These are phyloP conservation scores for Lolium multiflorum DNA, from an alignment of 176 grass and related monocot genomes.

Conservation along the genomic window DNA sequence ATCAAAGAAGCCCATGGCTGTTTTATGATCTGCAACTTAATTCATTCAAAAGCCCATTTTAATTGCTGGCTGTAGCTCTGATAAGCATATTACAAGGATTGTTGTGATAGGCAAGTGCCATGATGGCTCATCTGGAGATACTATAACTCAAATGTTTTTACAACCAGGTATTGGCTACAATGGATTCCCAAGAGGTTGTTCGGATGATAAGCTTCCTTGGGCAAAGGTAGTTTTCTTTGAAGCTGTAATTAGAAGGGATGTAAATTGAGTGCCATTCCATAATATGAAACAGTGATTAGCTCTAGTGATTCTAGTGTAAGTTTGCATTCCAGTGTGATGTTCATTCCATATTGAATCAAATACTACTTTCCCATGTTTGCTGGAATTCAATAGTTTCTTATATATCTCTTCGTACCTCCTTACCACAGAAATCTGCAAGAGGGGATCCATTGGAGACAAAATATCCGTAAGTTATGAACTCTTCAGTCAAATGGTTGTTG, in stretches of 20 bases:
- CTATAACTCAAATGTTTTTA: conserved; percentile 18
- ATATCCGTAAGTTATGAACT: conserved; percentile 78
- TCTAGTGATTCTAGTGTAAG: background rate
- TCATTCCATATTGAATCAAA: conserved; percentile 22
- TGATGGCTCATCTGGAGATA: background rate
- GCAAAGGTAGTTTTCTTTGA: conserved; percentile 69
- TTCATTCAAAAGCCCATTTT: background rate
- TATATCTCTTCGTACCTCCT: background rate
- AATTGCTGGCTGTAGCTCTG: background rate
- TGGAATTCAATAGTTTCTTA: background rate
- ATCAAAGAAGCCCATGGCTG: background rate
- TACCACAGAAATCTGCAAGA: conserved; percentile 79
- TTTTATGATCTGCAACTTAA: background rate
- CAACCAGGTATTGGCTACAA: conserved; percentile 93
- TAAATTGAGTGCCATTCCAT: background rate
- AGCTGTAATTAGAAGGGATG: background rate
- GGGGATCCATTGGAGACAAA: conserved; percentile 94
- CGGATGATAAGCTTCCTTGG: conserved; percentile 96
- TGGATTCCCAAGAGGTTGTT: conserved; percentile 99
- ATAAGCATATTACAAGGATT: background rate
- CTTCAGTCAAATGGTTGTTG: background rate
- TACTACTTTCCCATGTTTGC: background rate
- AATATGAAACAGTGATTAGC: conserved; percentile 24
- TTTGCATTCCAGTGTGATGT: background rate
- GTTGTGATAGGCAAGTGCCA: background rate